Percentiles rank a stretch among this genome's conserved stretches.
Evolutionary conservation across 2,329 filamentous ascomycete genomes (phyloP).

Genomic region (Penicillium sclerotiorum): DNA sequence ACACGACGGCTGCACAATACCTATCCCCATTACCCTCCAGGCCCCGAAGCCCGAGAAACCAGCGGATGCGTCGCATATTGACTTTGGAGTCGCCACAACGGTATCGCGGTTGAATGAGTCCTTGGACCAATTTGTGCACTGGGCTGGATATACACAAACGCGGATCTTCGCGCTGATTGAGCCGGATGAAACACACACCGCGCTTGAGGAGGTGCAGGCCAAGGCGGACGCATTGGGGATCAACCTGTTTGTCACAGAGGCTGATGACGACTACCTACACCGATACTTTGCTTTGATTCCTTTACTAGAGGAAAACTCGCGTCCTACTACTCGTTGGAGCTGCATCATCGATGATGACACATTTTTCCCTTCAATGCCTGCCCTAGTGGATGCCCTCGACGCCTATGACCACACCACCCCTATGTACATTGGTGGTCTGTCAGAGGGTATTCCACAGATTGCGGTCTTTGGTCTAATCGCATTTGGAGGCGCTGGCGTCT

Average conservation of each 20-base stretch:
- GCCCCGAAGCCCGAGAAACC: conserved; percentile 50
- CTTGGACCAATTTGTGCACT: conserved; percentile 57
- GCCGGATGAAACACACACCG: conserved; percentile 26
- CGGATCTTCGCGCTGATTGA: conserved; percentile 59
- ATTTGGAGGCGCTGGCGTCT: conserved; percentile 63
- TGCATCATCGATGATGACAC: conserved; percentile 66
- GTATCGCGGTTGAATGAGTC: conserved; percentile 55
- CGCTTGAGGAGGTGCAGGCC: conserved; percentile 30
- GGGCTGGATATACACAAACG: conserved; percentile 56
- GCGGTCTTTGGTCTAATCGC: conserved; percentile 60
- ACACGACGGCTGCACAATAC: conserved; percentile 42
- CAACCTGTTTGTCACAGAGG: conserved; percentile 44
- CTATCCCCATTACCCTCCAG: conserved; percentile 50
- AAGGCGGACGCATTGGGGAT: conserved; percentile 43
- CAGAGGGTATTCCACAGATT: conserved; percentile 59
- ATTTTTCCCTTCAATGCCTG: conserved; percentile 61
- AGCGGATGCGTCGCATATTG: conserved; percentile 53
- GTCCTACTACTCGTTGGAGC: conserved; percentile 55
- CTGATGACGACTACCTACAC: conserved; percentile 44
- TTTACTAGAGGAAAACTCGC: conserved; percentile 51
- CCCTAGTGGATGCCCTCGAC: conserved; percentile 52
- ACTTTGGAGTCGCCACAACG: conserved; percentile 62
- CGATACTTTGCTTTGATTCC: conserved; percentile 61
- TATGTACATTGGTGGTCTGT: conserved; percentile 60
- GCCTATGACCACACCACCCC: conserved; percentile 54